Evolutionary conservation across 257 asterid species (phyloP).

Genomic region (Galeopsis tetrahit): DNA sequence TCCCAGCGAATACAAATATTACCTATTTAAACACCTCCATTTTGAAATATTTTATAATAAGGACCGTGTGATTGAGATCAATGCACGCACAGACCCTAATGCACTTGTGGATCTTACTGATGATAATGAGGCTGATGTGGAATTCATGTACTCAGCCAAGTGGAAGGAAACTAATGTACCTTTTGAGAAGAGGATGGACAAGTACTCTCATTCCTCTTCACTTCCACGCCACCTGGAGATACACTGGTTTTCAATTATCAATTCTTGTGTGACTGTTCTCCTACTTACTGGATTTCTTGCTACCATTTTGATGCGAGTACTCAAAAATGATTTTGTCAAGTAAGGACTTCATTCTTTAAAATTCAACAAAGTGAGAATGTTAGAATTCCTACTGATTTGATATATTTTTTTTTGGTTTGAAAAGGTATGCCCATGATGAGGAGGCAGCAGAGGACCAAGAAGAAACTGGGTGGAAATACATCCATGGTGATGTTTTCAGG

Average conservation of each 20-base stretch:
- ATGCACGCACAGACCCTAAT: conserved; percentile 66
- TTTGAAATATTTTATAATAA: conserved; percentile 65
- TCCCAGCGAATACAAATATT: conserved; percentile 64
- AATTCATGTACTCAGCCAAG: conserved; percentile 62
- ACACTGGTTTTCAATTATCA: conserved; percentile 72
- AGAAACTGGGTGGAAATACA: conserved; percentile 82
- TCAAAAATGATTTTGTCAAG: conserved; percentile 72
- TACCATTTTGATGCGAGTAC: conserved; percentile 65
- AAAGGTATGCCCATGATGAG: conserved; percentile 75
- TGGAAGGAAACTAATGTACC: conserved; percentile 63
- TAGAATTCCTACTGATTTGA: conserved; percentile 24
- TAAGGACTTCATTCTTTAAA: conserved; percentile 37
- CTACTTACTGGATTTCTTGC: conserved; percentile 67
- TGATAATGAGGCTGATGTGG: conserved; percentile 63
- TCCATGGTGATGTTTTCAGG: conserved; percentile 80
- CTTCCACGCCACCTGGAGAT: conserved; percentile 64
- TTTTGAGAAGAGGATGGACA: conserved; percentile 61
- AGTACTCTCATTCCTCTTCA: conserved; percentile 48
- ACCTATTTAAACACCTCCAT: conserved; percentile 66
- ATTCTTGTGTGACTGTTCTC: conserved; percentile 66
- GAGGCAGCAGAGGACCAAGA: conserved; percentile 72
- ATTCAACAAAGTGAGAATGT: neutral
- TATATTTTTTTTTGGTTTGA: conserved; percentile 19
- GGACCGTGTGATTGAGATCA: conserved; percentile 78
- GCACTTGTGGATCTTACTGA: conserved; percentile 68